These are phyloP conservation scores for Neltuma alba DNA, from an alignment of 306 rosid species.

Conservation along the genomic window DNA sequence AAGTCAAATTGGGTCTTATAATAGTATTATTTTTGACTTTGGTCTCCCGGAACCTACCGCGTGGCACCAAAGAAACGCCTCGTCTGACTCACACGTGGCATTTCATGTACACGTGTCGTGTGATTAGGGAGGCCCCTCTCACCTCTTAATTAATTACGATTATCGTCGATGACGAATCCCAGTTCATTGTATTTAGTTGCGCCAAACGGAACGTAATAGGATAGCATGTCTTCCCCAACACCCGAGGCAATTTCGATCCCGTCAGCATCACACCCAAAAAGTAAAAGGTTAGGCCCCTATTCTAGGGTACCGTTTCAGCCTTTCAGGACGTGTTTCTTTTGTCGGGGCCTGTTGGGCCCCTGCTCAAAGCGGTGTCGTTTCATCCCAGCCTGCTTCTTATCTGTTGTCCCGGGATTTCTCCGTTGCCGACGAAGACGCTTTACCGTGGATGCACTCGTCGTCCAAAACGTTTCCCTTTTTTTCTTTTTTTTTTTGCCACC, in stretches of 20 bases:
- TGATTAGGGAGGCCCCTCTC: slow-evolving; percentile 10
- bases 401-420: slow-evolving; percentile 44
- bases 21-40: slow-evolving; percentile 39
- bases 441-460: slow-evolving; percentile 27
- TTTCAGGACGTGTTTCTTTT: slow-evolving; percentile 8
- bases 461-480: too few relatives aligned
- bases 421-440: slow-evolving; percentile 57
- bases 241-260: slow-evolving; percentile 36
- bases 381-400: not conserved
- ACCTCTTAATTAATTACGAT: slow-evolving; percentile 39
- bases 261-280: not conserved
- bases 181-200: slow-evolving; percentile 7
- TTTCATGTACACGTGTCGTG: slow-evolving; percentile 39
- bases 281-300: not conserved
- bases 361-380: not conserved
- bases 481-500: too few relatives aligned
- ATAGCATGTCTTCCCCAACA: not conserved
- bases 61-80: slow-evolving; percentile 27
- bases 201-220: slow-evolving; percentile 6
- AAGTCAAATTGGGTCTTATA: too few relatives aligned
- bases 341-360: slow-evolving; percentile 9
- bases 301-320: slow-evolving; percentile 29
- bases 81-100: slow-evolving; percentile 28
- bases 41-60: not conserved
- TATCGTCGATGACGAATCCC: not conserved